These are phyloP conservation scores for Pythium monospermum DNA, from an alignment of 352 stramenopile genomes.

Conservation along the genomic window DNA sequence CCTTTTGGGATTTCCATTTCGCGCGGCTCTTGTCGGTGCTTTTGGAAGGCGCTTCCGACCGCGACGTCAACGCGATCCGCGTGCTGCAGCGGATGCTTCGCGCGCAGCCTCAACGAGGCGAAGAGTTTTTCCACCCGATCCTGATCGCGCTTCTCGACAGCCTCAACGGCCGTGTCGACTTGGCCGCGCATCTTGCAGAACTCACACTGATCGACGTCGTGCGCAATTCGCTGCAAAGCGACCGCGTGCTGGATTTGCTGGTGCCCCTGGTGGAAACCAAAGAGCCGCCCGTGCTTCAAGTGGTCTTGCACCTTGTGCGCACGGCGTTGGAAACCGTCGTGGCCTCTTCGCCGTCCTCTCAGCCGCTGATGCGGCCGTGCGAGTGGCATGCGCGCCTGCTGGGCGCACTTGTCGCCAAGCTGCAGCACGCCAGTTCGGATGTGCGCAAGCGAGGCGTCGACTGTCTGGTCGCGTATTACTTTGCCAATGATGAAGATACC, in stretches of 20 bases:
- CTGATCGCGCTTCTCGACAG: constrained; percentile 48
- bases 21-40: constrained; percentile 14
- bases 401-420: constrained; percentile 24
- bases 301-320: constrained; percentile 46
- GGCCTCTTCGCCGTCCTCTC: not conserved
- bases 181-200: constrained; percentile 48
- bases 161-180: constrained; percentile 31
- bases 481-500: constrained; percentile 42
- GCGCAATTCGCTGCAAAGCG: constrained; percentile 19
- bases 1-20: constrained; percentile 24
- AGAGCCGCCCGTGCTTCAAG: constrained; percentile 42
- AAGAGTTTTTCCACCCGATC: constrained; percentile 59
- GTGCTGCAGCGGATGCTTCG: constrained; percentile 44
- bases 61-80: constrained; percentile 45
- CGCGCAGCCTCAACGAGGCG: constrained; percentile 29
- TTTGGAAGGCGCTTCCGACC: constrained; percentile 35
- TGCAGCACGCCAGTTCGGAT: constrained; percentile 49
- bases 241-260: constrained; percentile 38
- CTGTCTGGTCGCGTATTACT: constrained; percentile 62
- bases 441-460: constrained; percentile 68
- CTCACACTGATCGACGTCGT: constrained; percentile 39
- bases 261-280: constrained; percentile 28
- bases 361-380: constrained; percentile 18
- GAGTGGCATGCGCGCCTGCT: constrained; percentile 33
- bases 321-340: constrained; percentile 33